Evolutionary conservation across 345 rosid genomes (phyloP), one percentile per base, ranked within the genome.

Genomic region (Mercurialis annua): DNA sequence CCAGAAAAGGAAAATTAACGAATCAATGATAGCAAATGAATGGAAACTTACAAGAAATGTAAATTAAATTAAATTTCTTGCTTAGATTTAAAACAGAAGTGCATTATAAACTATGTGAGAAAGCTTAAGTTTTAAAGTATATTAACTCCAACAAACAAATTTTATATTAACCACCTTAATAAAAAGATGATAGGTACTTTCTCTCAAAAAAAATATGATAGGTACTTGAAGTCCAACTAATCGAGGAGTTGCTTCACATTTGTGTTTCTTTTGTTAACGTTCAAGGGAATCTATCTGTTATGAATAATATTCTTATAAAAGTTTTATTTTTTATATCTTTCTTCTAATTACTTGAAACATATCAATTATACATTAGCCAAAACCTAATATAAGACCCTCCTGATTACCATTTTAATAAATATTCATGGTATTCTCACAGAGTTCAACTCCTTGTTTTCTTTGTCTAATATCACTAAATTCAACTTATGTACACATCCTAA

Each of bases 1-100:
- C 71, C 30, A 40, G 51, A 42, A 40, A 55, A 29, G 18, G 42
- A 27, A n/a, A 15, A 64, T 26, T 12, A 60, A 76, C 33, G 69
- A 20, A 51, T 60, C 18, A 62, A 65, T 51, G 34, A 51, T 6
- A 48, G 24, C 29, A 44, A 27, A 24, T 20, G 56, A 10, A 1
- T 29, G 52, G 38, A 58, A 50, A 50, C 10, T 17, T 17, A 24
- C 18, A 66, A 24, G 50, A 5, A 24, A 40, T 53, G 21, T 0
- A 50, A 66, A 24, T 15, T 54, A n/a, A 38, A 64, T n/a, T 2
- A 12, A 12, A 4, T 24, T 61, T 16, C 49, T 12, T 24, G 14
- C 17, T 17, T 42, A 24, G 17, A 15, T 61, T 61, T 23, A 42
- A 23, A 15, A 61, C 12, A 40, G 20, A 60, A 42, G 29, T 24